A percentile compares a stretch with the other conserved stretches of the same genome.
phyloP scores from a whole-genome alignment of 305 asterid species.

The Rubia peregrina region DNA sequence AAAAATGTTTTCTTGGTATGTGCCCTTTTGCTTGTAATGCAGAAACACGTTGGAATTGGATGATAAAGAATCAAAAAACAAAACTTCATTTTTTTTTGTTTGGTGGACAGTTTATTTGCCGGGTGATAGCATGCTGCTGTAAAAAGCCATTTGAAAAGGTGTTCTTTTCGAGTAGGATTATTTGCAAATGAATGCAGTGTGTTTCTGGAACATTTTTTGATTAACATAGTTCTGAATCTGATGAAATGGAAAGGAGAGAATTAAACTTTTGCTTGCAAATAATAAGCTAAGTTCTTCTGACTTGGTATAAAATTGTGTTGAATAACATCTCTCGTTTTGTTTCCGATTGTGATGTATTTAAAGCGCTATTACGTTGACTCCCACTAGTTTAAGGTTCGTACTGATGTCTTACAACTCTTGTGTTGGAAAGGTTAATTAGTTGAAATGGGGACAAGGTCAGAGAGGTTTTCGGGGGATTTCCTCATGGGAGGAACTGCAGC shows the following conservation, averaged over 20 bases:
- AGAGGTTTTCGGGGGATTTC: constrained; percentile 65
- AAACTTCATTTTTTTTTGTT: background rate
- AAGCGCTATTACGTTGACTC: too few relatives aligned
- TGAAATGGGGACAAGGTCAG: constrained; percentile 42
- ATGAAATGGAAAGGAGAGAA: too few relatives aligned
- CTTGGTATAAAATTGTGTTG: too few relatives aligned
- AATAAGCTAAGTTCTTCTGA: too few relatives aligned
- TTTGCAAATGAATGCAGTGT: background rate
- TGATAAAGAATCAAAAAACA: background rate
- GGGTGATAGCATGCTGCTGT: background rate
- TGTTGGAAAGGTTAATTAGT: constrained; percentile 32
- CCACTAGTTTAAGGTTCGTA: background rate
- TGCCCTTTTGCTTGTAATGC: background rate
- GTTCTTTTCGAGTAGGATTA: background rate
- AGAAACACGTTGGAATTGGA: background rate
- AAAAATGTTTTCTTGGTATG: background rate
- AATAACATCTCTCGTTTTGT: too few relatives aligned
- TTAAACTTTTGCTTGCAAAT: too few relatives aligned
- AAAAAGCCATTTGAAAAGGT: background rate
- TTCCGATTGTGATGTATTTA: background rate
- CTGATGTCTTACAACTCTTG: constrained; percentile 8
- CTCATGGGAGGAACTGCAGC: constrained; percentile 80
- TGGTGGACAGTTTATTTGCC: background rate
- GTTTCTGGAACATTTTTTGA: background rate
- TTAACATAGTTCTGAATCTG: background rate